These are phyloP conservation scores for Yarrowia sp. DNA, from an alignment of 805 yeast species.

Conservation along the genomic window DNA sequence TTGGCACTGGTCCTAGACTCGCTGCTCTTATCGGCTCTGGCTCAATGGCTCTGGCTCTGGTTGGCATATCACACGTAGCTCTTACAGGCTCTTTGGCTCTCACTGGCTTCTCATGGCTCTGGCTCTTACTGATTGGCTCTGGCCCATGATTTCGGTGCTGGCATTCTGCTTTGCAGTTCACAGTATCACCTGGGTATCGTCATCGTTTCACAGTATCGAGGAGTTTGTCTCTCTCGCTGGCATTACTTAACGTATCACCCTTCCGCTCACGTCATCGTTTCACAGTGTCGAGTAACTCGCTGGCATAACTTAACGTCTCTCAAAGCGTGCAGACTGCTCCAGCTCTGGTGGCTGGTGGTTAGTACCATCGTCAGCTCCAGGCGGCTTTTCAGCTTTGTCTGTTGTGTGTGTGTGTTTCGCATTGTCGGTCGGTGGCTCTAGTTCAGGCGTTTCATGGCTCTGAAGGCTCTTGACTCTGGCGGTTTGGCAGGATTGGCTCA, in stretches of 20 bases:
- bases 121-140: slow-evolving; percentile 1
- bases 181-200: neutral
- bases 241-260: too few species aligned
- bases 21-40: neutral
- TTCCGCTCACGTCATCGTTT: slow-evolving; percentile 3
- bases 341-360: neutral
- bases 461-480: too few species aligned
- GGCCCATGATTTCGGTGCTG: slow-evolving; percentile 1
- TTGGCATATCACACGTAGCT: neutral
- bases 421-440: slow-evolving; percentile 3
- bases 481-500: too few species aligned
- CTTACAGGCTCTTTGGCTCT: neutral
- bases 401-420: neutral
- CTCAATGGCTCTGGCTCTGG: neutral
- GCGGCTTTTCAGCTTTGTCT: neutral
- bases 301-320: neutral
- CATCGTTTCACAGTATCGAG: too few species aligned
- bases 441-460: too few species aligned
- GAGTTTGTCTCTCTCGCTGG: too few species aligned
- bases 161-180: slow-evolving; percentile 6
- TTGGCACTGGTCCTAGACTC: neutral
- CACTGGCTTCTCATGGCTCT: neutral
- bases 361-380: neutral
- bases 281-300: slow-evolving; percentile 2
- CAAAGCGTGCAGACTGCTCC: neutral